Percentiles rank a stretch among this genome's conserved stretches.
Conservation (phyloP, 1,284 basidiomycete genomes). For the Boletus semigastroideus region DNA sequence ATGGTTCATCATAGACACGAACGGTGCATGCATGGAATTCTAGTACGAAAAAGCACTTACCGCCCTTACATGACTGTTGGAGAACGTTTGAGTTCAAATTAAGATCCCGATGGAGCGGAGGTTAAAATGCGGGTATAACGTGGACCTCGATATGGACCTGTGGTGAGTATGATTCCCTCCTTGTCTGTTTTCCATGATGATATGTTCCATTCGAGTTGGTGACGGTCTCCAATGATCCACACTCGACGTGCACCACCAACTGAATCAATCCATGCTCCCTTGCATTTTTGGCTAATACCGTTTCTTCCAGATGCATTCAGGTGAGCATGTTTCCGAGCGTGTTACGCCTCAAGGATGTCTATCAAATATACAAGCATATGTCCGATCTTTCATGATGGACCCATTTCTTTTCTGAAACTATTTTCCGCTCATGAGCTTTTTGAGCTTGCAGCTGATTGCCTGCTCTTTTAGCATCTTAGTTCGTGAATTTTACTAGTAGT, state of each 20-base stretch:
- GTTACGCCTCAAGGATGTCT: slow-evolving; percentile 39
- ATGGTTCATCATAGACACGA: background rate
- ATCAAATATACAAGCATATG: slow-evolving; percentile 55
- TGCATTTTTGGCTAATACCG: slow-evolving; percentile 6
- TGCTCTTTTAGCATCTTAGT: background rate
- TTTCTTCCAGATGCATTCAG: background rate
- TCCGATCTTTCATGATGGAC: slow-evolving; percentile 52
- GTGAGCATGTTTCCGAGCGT: slow-evolving; percentile 9
- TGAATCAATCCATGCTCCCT: slow-evolving; percentile 39
- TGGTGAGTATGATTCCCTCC: slow-evolving; percentile 21
- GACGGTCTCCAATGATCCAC: slow-evolving; percentile 60
- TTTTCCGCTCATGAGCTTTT: background rate
- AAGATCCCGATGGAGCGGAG: slow-evolving; percentile 15
- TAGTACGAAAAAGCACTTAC: slow-evolving; percentile 6
- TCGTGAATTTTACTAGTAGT: no score
- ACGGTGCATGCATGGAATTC: background rate
- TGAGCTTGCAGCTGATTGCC: slow-evolving; percentile 9
- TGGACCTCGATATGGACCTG: background rate
- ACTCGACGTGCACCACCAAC: slow-evolving; percentile 85
- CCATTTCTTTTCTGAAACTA: slow-evolving; percentile 43
- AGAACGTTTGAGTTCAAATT: background rate
- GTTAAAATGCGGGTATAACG: background rate
- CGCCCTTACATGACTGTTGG: background rate
- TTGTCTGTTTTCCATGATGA: slow-evolving; percentile 47
- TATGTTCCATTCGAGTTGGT: slow-evolving; percentile 67